These are phyloP conservation scores for Sugiyamaella pinicola DNA, from an alignment of 1,139 yeast genomes.

Conservation along the genomic window DNA sequence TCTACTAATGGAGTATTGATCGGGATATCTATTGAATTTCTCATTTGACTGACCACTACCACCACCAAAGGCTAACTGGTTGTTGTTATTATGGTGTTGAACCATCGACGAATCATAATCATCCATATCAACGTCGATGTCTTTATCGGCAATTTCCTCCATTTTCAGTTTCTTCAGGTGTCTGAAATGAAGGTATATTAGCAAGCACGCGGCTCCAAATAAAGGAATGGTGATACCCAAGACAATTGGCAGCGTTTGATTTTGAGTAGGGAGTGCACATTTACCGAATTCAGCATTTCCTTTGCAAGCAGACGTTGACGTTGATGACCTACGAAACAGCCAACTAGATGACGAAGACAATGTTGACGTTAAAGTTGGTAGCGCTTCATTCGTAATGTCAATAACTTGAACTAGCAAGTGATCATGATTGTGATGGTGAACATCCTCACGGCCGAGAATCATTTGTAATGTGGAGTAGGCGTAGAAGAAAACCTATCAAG, in stretches of 20 bases:
- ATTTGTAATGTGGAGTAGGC: not conserved
- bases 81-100: not conserved
- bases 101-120: slow-evolving; percentile 22
- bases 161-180: slow-evolving; percentile 39
- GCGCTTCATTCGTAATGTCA: not conserved
- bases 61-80: not conserved
- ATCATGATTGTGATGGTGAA: slow-evolving; percentile 1
- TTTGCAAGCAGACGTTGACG: slow-evolving; percentile 27
- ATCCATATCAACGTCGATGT: slow-evolving; percentile 43
- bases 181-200: slow-evolving; percentile 41
- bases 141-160: slow-evolving; percentile 42
- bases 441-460: slow-evolving; percentile 4
- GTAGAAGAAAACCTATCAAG: not conserved
- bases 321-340: slow-evolving; percentile 8
- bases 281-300: slow-evolving; percentile 27
- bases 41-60: slow-evolving; percentile 9
- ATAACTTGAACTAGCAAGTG: not conserved
- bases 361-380: not conserved
- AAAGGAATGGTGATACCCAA: slow-evolving; percentile 47
- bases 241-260: slow-evolving; percentile 43
- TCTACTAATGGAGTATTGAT: slow-evolving; percentile 11
- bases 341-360: not conserved
- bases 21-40: slow-evolving; percentile 8
- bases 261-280: slow-evolving; percentile 38
- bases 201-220: slow-evolving; percentile 37